phyloP scores from a whole-genome alignment of 495 filamentous ascomycete genomes.

The Penicillium canescens region DNA sequence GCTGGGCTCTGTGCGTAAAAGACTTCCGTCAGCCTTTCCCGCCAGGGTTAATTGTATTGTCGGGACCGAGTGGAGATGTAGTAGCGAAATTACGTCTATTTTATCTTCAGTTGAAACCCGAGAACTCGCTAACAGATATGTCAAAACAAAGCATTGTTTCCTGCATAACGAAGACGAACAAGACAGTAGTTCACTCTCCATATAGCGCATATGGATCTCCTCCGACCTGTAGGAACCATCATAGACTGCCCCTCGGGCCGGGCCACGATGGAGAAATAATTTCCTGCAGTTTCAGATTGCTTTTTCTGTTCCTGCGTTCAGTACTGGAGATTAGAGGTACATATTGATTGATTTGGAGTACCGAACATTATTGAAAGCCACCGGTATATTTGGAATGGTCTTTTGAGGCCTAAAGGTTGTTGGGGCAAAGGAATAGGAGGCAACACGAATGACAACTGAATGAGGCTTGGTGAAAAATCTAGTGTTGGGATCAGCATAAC shows the following conservation, averaged over 20 bases:
- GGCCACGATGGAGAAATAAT: slow-evolving; percentile 19
- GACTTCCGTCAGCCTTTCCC: slow-evolving; percentile 14
- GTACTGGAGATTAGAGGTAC: too few relatives aligned
- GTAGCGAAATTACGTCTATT: too few relatives aligned
- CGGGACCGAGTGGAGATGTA: not conserved
- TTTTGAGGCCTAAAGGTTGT: not conserved
- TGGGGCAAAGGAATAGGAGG: not conserved
- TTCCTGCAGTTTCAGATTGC: slow-evolving; percentile 22
- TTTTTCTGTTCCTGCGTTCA: slow-evolving; percentile 2
- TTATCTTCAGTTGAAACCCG: too few relatives aligned
- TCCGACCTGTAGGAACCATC: slow-evolving; percentile 7
- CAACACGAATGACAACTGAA: not conserved
- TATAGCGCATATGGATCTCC: slow-evolving; percentile 9
- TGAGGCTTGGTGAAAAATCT: not conserved
- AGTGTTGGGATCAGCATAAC: slow-evolving; percentile 6
- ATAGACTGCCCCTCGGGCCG: slow-evolving; percentile 20
- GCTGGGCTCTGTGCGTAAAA: slow-evolving; percentile 14
- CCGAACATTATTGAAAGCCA: slow-evolving; percentile 9
- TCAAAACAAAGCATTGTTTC: too few relatives aligned
- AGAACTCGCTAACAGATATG: too few relatives aligned
- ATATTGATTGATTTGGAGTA: not conserved
- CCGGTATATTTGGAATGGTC: slow-evolving; percentile 2
- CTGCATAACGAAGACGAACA: not conserved
- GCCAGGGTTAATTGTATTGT: slow-evolving; percentile 10
- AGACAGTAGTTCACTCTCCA: not conserved